Evolutionary conservation across 1,284 basidiomycete genomes (phyloP).

Genomic region (Rhodofomes roseus): DNA sequence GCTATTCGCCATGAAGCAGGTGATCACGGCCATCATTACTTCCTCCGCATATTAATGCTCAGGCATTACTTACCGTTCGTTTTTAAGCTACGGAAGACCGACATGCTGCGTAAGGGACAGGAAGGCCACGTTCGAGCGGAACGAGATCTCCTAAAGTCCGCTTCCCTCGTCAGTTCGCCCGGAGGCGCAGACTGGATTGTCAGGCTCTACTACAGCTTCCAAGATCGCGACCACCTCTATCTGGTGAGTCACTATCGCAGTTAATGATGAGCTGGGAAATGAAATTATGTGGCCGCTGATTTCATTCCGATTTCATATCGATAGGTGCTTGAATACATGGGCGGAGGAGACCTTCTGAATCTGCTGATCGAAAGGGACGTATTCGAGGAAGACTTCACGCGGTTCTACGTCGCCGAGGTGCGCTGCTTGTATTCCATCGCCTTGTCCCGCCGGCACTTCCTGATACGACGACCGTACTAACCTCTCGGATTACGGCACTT

Average conservation of each 20-base stretch:
- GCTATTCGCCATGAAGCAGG: slow-evolving; percentile 96
- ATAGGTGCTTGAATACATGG: slow-evolving; percentile 91
- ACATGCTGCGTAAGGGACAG: slow-evolving; percentile 98
- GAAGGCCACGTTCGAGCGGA: slow-evolving; percentile 94
- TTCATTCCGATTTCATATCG: slow-evolving; percentile 49
- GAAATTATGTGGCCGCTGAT: slow-evolving; percentile 41
- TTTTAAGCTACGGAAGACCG: slow-evolving; percentile 83
- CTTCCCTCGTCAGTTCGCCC: slow-evolving; percentile 65
- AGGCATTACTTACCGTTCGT: neutral
- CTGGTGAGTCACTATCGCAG: slow-evolving; percentile 53
- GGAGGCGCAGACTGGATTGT: slow-evolving; percentile 90
- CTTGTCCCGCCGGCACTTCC: slow-evolving; percentile 14
- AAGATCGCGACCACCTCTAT: slow-evolving; percentile 91
- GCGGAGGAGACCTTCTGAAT: slow-evolving; percentile 93
- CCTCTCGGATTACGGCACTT: neutral
- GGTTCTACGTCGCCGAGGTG: slow-evolving; percentile 94
- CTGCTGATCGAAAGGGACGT: slow-evolving; percentile 92
- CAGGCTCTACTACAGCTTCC: slow-evolving; percentile 87
- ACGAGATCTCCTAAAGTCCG: slow-evolving; percentile 83
- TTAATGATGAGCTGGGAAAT: neutral
- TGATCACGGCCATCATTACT: slow-evolving; percentile 31
- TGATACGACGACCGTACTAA: neutral
- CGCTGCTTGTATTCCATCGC: slow-evolving; percentile 17
- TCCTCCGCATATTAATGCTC: slow-evolving; percentile 1
- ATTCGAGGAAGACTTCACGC: slow-evolving; percentile 91